Percentiles rank a stretch among this genome's conserved stretches.
These are phyloP conservation scores for Heliamphora exappendiculata DNA, from an alignment of 148 eudicot genomes.

Conservation along the genomic window DNA sequence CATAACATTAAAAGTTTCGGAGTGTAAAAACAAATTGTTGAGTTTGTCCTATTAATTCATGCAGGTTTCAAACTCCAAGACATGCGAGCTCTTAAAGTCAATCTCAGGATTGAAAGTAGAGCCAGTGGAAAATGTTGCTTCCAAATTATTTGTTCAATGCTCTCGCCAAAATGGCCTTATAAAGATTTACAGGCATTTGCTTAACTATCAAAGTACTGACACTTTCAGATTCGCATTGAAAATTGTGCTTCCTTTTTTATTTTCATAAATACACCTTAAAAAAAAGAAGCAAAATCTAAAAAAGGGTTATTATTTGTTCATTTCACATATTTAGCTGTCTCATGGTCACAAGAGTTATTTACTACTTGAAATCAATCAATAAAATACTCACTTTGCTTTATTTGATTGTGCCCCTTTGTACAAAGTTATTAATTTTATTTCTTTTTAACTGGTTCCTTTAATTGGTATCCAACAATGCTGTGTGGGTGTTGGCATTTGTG, in stretches of 20 bases:
- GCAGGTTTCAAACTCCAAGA: conserved; percentile 83
- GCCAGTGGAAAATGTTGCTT: conserved; percentile 89
- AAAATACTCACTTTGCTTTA: not conserved
- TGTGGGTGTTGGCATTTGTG: not conserved
- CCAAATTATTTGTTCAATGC: conserved; percentile 97
- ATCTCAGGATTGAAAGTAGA: conserved; percentile 83
- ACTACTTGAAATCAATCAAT: not conserved
- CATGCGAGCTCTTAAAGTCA: conserved; percentile 85
- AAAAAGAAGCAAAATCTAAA: not conserved
- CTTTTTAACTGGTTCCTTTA: not conserved
- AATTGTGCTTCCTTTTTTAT: not conserved
- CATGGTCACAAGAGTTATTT: no score
- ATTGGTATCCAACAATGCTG: not conserved
- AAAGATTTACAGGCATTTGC: conserved; percentile 87
- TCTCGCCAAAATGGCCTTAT: conserved; percentile 92
- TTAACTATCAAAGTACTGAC: conserved; percentile 75
- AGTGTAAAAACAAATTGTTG: not conserved
- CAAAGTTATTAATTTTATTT: not conserved
- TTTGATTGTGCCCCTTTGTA: no score
- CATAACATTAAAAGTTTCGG: not conserved
- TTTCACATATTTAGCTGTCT: no score
- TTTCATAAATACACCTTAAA: not conserved
- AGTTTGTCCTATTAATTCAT: conserved; percentile 7
- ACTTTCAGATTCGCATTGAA: conserved; percentile 2
- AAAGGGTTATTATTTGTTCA: no score